These are phyloP conservation scores for Carnegiea gigantea DNA, from an alignment of 179 eudicot species.

Conservation along the genomic window DNA sequence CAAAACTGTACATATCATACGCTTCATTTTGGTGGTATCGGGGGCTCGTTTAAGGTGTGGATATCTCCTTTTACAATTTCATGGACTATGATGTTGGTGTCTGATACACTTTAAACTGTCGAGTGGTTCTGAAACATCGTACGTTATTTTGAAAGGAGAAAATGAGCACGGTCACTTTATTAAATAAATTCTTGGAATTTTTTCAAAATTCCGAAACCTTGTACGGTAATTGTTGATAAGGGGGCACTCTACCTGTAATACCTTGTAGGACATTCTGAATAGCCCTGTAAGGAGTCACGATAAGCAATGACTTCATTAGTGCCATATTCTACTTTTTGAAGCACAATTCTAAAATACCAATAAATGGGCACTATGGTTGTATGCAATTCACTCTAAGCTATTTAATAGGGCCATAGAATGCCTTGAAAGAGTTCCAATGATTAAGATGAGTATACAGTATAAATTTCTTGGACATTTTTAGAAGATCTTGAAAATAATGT, in stretches of 20 bases:
- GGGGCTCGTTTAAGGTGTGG: not conserved
- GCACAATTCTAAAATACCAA: not conserved
- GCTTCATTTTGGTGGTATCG: not conserved
- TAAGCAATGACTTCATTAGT: not conserved
- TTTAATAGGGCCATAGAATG: not conserved
- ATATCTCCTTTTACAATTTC: not conserved
- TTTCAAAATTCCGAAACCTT: not conserved
- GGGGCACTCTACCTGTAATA: not conserved
- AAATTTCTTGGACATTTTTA: not conserved
- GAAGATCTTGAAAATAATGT: not conserved
- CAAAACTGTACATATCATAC: not conserved
- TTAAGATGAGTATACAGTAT: not conserved
- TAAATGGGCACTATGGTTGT: not conserved
- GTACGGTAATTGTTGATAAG: not conserved
- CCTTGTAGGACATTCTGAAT: not conserved
- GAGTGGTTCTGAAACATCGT: not conserved
- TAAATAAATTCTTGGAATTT: not conserved
- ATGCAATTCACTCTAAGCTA: not conserved
- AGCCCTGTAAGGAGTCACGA: not conserved
- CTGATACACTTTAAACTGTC: not conserved
- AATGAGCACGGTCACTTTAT: not conserved
- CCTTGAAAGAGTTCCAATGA: not conserved
- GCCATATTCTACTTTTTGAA: not conserved
- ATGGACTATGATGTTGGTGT: not conserved
- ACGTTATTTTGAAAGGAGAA: not conserved